phyloP scores from a whole-genome alignment of 1,284 basidiomycete species.

The Leccinum solheimii region DNA sequence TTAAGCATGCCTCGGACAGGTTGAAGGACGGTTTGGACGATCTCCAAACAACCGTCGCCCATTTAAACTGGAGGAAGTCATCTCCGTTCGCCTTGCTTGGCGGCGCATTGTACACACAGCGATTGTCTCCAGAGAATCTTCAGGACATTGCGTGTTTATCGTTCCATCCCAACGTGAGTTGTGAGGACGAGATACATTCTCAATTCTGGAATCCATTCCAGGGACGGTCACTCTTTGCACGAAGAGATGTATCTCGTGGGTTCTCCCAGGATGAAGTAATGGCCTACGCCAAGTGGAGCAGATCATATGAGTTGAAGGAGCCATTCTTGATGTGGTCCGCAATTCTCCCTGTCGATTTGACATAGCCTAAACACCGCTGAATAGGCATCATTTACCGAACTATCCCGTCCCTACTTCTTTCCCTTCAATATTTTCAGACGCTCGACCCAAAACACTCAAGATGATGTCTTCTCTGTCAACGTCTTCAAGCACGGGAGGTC shows the following conservation, averaged over 20 bases:
- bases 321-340: slow-evolving; percentile 40
- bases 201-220: slow-evolving; percentile 7
- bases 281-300: slow-evolving; percentile 42
- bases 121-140: slow-evolving; percentile 29
- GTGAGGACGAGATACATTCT: neutral
- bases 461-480: slow-evolving; percentile 28
- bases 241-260: slow-evolving; percentile 58
- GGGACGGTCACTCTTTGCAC: slow-evolving; percentile 37
- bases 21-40: slow-evolving; percentile 42
- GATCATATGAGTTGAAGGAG: slow-evolving; percentile 29
- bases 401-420: slow-evolving; percentile 57
- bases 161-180: slow-evolving; percentile 26
- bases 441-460: slow-evolving; percentile 25
- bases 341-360: neutral
- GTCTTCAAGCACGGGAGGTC: slow-evolving; percentile 33
- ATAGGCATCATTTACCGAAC: slow-evolving; percentile 42
- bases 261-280: slow-evolving; percentile 41
- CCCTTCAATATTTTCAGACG: slow-evolving; percentile 39
- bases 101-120: slow-evolving; percentile 51
- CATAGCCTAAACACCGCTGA: neutral
- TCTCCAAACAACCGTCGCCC: slow-evolving; percentile 47
- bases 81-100: slow-evolving; percentile 59
- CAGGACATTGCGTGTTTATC: slow-evolving; percentile 48
- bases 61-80: slow-evolving; percentile 55
- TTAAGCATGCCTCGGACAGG: slow-evolving; percentile 29